Conservation (phyloP, 1,139 yeast species). For the Scheffersomyces illinoinensis region DNA sequence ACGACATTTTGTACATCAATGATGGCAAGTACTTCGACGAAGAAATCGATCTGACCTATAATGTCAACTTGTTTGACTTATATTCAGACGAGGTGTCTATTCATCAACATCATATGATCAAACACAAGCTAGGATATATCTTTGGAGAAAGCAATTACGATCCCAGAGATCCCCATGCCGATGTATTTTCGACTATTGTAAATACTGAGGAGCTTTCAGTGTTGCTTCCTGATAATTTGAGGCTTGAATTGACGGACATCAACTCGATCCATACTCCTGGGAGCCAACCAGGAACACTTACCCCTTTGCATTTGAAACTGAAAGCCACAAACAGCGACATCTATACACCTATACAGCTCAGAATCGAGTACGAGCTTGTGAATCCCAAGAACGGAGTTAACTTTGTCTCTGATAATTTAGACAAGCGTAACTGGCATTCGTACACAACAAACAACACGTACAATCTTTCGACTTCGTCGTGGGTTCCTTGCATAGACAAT, state of each 20-base stretch:
- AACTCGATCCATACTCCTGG: slow-evolving; percentile 43
- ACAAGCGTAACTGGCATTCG: slow-evolving; percentile 68
- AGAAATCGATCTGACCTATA: slow-evolving; percentile 15
- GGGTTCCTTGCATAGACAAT: slow-evolving; percentile 96
- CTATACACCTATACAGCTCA: slow-evolving; percentile 72
- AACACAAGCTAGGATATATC: slow-evolving; percentile 62
- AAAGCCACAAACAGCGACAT: slow-evolving; percentile 37
- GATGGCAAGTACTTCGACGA: slow-evolving; percentile 30
- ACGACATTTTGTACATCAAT: slow-evolving; percentile 41
- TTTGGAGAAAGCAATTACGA: slow-evolving; percentile 53
- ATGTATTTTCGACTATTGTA: slow-evolving; percentile 23
- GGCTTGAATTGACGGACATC: slow-evolving; percentile 59
- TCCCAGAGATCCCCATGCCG: slow-evolving; percentile 21
- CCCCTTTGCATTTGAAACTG: slow-evolving; percentile 41
- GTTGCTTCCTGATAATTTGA: slow-evolving; percentile 69
- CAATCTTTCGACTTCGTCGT: slow-evolving; percentile 82
- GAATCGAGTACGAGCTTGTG: slow-evolving; percentile 63
- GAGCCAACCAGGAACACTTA: slow-evolving; percentile 40
- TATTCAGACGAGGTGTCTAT: slow-evolving; percentile 46
- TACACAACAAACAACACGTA: slow-evolving; percentile 80
- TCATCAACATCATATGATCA: slow-evolving; percentile 64
- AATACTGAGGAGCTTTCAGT: slow-evolving; percentile 74
- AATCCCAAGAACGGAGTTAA: slow-evolving; percentile 77
- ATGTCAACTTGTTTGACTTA: slow-evolving; percentile 40
- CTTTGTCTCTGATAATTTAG: slow-evolving; percentile 58